Conservation (phyloP, 2,329 filamentous ascomycete genomes). For the Graphilbum ipis-grandicollis region DNA sequence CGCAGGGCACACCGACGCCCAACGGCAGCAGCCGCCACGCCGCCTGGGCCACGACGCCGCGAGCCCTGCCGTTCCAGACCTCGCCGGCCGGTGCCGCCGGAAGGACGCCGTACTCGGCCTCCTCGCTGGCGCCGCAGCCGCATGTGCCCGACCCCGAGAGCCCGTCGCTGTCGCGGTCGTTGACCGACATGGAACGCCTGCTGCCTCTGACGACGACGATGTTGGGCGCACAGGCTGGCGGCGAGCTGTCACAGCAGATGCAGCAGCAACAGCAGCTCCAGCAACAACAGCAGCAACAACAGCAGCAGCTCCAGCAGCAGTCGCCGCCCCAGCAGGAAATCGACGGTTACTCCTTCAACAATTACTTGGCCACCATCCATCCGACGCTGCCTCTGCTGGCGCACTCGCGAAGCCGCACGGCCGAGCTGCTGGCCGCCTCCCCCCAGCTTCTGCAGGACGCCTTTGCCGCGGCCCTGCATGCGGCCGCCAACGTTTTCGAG, state of each 20-base stretch:
- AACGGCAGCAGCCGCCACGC: conserved; percentile 20
- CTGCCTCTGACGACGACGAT: conserved; percentile 6
- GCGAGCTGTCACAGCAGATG: too few species aligned
- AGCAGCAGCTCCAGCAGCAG: conserved; percentile 7
- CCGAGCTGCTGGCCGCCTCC: conserved; percentile 37
- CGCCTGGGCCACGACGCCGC: conserved; percentile 29
- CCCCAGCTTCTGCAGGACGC: conserved; percentile 40
- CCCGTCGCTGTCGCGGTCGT: conserved; percentile 2
- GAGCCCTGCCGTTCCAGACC: conserved; percentile 10
- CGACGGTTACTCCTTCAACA: conserved; percentile 27
- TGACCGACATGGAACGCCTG: conserved; percentile 13
- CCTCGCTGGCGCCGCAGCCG: conserved; percentile 6
- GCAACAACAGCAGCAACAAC: too few species aligned
- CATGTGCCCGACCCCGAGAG: conserved; percentile 2
- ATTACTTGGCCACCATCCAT: conserved; percentile 47
- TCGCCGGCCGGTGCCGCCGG: conserved; percentile 11
- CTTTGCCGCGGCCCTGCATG: conserved; percentile 45
- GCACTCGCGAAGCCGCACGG: conserved; percentile 34
- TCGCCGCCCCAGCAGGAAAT: conserved; percentile 18
- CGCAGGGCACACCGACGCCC: neutral
- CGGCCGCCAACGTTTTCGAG: conserved; percentile 36
- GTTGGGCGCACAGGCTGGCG: too few species aligned
- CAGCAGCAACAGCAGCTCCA: too few species aligned
- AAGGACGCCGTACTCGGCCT: conserved; percentile 4
- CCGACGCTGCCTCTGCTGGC: conserved; percentile 50